Base-by-base conservation (phyloP, 495 filamentous ascomycete genomes). In the Aspergillus olivimuriae region DNA sequence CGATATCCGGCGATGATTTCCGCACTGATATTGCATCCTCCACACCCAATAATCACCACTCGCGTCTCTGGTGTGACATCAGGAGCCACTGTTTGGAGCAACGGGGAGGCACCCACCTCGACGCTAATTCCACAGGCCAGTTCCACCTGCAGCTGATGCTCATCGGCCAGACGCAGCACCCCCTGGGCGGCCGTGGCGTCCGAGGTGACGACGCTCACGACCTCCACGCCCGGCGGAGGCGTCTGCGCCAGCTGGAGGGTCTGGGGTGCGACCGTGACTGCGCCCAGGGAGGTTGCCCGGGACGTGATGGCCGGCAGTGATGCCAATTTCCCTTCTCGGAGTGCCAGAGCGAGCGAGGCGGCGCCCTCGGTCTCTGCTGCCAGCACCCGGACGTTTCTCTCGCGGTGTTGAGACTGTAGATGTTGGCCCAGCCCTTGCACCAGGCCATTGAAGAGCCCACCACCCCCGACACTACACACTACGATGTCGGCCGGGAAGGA, bases 41-140 rank as follows among this genome's bases (percentile, higher is more conserved):
- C 90, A 61, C 90, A 96, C 37, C 95, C 76, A 43, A 94, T 70
- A 41, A 95, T 61, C 12, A 95, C 87, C 12, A 96, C 78, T 47
- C 84, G 89, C 50, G 70, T 82, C 17, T 73, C 66, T 23, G 62
- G 60, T 48, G 46, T 64, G 38, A 87, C 32, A 4, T 59, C 69
- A 24, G 74, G 62, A 1, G 83, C 74, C 8, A 85, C 44, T n/a
- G 72, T 62, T 55, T 67, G 74, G 53, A 82, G 63, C 55, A 84
- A 55, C 21, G 17, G 37, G 15, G 41, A 47, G 10, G 56, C 11
- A 12, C 51, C 75, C 34, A 73, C 63, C 28, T 83, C 79, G 4
- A 86, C 51, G 46, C 76, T 82, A 15, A 89, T 88, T 0, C 89
- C 89, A 60, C 91, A 90, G n/a, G 86, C 77, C 50, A 82, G 63